Base-by-base conservation (phyloP, 306 rosid species). In the Dalbergia oliveri region DNA sequence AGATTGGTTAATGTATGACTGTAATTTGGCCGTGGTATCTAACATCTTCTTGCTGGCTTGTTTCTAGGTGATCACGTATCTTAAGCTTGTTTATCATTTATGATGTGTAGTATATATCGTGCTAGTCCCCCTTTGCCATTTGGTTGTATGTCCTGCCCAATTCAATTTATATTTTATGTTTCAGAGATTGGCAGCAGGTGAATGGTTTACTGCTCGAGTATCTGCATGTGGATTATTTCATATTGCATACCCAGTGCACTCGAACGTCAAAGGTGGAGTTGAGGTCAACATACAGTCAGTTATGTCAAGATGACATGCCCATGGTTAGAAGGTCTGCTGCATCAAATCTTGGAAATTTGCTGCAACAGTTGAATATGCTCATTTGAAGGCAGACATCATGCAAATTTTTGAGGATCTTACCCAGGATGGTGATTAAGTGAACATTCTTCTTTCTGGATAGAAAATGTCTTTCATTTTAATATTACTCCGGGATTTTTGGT, bases 311-410 rank as follows among this genome's bases (percentile, higher is more conserved):
- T 86, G 99, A 95, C 87, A 93, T 93, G 99, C 99, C 99, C 31
- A 95, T 95, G 98, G 99, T 95, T 80, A 93, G 99, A 93, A 91
- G 99, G 86, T 95, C 99, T 69, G 99, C 99, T 78, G 99, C 99
- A 75, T 84, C 97, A 79, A 95, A 93, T 78, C 93, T 95, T 59
- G 99, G 79, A 95, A 95, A 79, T 93, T 91, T 70, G 97, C 99
- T 63, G 97, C 98, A 60, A 93, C 96, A 75, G 94, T 95, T 78
- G 99, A 95, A 79, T 89, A 94, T 79, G 78, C 94, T 78, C 87
- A 95, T 88, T 82, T 95, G 89, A 95, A 95, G 86, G 79, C 89
- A 50, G 99, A 95, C 73, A 80, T 93, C 70, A 91, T 93, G 98
- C 76, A 95, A 13, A 90, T 95, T 74, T 95, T 95, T 81, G 98